Conservation (phyloP, 306 rosid species). For the Cicer pinnatifidum region DNA sequence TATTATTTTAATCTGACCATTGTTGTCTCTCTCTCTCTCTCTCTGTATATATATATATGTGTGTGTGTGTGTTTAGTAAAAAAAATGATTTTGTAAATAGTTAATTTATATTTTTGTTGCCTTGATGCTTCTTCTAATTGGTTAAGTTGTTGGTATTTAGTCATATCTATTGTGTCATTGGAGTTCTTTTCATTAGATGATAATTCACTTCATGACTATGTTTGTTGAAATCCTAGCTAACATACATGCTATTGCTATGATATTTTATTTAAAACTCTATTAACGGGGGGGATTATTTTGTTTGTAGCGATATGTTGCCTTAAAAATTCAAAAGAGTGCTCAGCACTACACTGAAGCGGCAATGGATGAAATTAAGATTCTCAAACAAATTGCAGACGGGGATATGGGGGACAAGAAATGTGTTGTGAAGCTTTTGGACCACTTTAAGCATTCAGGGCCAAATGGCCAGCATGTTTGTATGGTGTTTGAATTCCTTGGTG, state of each 20-base stretch:
- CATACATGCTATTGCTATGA: not conserved
- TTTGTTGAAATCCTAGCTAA: conserved; percentile 18
- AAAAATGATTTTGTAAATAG: not conserved
- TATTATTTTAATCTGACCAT: conserved; percentile 13
- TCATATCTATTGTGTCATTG: conserved; percentile 9
- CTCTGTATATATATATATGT: no score
- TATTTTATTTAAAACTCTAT: conserved; percentile 24
- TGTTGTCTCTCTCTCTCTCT: not conserved
- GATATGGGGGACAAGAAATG: conserved; percentile 83
- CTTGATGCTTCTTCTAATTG: conserved; percentile 5
- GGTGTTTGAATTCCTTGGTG: conserved; percentile 97
- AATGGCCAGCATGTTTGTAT: conserved; percentile 96
- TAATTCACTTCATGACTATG: not conserved
- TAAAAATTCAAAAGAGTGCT: conserved; percentile 98
- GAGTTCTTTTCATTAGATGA: conserved; percentile 8
- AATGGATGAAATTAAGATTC: conserved; percentile 93
- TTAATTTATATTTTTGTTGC: not conserved
- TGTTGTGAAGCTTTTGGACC: conserved; percentile 94
- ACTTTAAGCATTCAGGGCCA: conserved; percentile 96
- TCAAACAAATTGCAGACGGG: conserved; percentile 92
- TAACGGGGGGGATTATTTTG: conserved; percentile 24
- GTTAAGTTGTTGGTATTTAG: not conserved
- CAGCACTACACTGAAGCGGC: conserved; percentile 98
- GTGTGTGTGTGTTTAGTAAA: not conserved
- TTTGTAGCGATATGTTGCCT: conserved; percentile 85